Evolutionary conservation across 129 eudicot genomes (phyloP).

Genomic region (Flaveria robusta): DNA sequence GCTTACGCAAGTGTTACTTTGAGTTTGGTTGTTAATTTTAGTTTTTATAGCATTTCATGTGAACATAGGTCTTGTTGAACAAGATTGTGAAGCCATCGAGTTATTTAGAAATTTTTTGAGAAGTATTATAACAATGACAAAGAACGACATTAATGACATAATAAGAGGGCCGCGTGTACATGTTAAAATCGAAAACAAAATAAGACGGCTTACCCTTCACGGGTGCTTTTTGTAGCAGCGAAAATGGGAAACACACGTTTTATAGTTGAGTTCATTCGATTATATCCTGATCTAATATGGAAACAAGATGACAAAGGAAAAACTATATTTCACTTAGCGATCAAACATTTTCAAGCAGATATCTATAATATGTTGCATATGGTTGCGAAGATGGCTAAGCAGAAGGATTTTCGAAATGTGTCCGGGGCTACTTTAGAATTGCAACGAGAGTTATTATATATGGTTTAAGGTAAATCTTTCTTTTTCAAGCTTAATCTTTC

Average conservation of each 20-base stretch:
- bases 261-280: background rate
- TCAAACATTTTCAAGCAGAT: background rate
- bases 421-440: background rate
- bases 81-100: constrained; percentile 29
- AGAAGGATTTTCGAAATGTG: background rate
- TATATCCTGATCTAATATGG: constrained; percentile 3
- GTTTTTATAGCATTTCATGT: constrained; percentile 28
- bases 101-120: no score
- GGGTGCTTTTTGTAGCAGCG: constrained; percentile 23
- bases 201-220: no score
- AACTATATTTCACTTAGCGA: background rate
- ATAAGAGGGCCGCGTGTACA: constrained; percentile 33
- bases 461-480: constrained; percentile 9
- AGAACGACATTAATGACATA: constrained; percentile 27
- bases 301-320: background rate
- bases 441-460: background rate
- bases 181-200: no score
- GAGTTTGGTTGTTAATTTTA: constrained; percentile 23
- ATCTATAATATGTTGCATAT: constrained; percentile 1
- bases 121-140: no score
- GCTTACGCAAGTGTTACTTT: no score
- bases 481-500: background rate
- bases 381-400: background rate
- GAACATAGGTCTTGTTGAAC: constrained; percentile 12
- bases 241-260: background rate